phyloP scores from a whole-genome alignment of 306 rosid species.

The Albizia julibrissin region DNA sequence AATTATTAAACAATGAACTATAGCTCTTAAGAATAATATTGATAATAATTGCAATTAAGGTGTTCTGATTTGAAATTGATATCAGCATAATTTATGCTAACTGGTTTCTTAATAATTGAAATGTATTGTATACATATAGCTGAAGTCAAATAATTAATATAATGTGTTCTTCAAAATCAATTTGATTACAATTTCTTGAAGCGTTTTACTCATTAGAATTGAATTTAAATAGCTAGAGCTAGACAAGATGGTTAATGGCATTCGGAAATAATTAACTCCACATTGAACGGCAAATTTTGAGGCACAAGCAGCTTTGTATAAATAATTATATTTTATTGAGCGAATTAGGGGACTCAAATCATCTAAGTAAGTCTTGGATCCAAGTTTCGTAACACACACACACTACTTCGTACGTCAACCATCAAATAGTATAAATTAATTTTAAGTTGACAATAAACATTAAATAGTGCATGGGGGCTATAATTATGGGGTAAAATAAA shows the following conservation, averaged over 20 bases:
- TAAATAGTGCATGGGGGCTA: too few relatives aligned
- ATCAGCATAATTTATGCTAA: neutral
- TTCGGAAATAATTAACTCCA: neutral
- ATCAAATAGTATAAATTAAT: neutral
- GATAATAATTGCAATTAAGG: neutral
- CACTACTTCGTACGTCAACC: neutral
- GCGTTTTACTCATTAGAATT: neutral
- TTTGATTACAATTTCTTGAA: neutral
- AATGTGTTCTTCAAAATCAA: neutral
- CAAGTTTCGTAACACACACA: neutral
- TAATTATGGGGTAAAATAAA: too few relatives aligned
- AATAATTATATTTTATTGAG: neutral
- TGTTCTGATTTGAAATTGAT: neutral
- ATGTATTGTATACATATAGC: neutral
- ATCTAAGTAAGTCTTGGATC: neutral
- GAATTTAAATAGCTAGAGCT: neutral
- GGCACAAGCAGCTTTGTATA: neutral
- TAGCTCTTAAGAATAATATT: too few relatives aligned
- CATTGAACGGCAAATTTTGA: neutral
- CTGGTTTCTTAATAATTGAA: neutral
- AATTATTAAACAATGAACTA: neutral
- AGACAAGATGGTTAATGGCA: too few relatives aligned
- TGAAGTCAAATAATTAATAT: neutral
- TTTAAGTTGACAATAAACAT: too few relatives aligned
- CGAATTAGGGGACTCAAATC: neutral